phyloP scores from a whole-genome alignment of 2,329 filamentous ascomycete species.

The Stagonosporopsis tanaceti region DNA sequence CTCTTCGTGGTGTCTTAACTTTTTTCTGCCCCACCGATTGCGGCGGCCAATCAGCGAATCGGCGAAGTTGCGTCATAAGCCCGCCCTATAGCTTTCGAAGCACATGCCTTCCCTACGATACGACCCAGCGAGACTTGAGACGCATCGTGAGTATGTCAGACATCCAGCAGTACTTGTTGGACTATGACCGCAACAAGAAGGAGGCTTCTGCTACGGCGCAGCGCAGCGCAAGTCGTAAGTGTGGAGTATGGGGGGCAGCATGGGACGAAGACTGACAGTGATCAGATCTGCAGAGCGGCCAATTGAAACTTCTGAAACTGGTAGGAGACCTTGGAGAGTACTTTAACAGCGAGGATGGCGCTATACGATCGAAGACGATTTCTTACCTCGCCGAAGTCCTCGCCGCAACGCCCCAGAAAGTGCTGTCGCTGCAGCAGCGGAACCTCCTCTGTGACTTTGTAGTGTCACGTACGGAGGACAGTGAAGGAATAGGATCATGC shows the following conservation, averaged over 20 bases:
- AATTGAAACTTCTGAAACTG: slow-evolving; percentile 67
- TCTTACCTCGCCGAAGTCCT: slow-evolving; percentile 62
- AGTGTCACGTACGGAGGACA: slow-evolving; percentile 67
- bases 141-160: slow-evolving; percentile 56
- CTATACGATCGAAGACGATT: slow-evolving; percentile 65
- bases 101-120: slow-evolving; percentile 16
- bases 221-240: slow-evolving; percentile 52
- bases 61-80: slow-evolving; percentile 24
- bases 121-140: slow-evolving; percentile 6
- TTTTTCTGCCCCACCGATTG: slow-evolving; percentile 25
- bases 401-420: slow-evolving; percentile 60
- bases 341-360: slow-evolving; percentile 70
- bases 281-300: slow-evolving; percentile 65
- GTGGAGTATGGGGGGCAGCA: slow-evolving; percentile 20
- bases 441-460: slow-evolving; percentile 69
- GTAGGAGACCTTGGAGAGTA: slow-evolving; percentile 72
- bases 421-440: slow-evolving; percentile 67
- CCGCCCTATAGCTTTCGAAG: slow-evolving; percentile 24
- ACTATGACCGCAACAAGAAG: slow-evolving; percentile 57
- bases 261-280: slow-evolving; percentile 28
- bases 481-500: slow-evolving; percentile 63
- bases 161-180: slow-evolving; percentile 61
- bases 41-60: slow-evolving; percentile 15
- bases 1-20: slow-evolving; percentile 17
- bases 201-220: slow-evolving; percentile 55